Base-by-base conservation (phyloP, 495 filamentous ascomycete genomes). In the Aspergillus wentii region DNA sequence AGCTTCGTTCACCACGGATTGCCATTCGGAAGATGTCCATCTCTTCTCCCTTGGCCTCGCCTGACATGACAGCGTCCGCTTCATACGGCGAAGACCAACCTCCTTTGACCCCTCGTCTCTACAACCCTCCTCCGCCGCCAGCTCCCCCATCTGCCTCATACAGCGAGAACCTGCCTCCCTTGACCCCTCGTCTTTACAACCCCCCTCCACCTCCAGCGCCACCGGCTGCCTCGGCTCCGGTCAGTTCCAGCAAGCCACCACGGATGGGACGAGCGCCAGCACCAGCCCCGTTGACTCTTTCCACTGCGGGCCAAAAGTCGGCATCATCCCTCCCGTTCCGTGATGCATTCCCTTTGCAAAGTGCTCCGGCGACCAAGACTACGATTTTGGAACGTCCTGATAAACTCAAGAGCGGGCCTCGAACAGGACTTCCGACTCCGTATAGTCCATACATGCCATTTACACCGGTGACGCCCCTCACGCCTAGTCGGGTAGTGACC, bases 371-470 rank as follows among this genome's bases (percentile, higher is more conserved):
- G 5, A 88, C 84, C 36, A 90, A 88, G 65, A 85, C 85, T 11
- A 89, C 86, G 0, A 79, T 87, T 5, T 69, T 90, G 14, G 88
- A 91, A 44, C 71, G 86, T 3, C 72, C 75, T 4, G 52, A 54
- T 0, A 75, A 83, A 23, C 56, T 68, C 16, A 68, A 68, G 3
- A 66, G 64, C 8, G 76, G 69, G n/a, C 86, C 86, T 1, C 74
- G 77, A 48, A 88, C 85, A 0, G 88, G 84, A 4, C 76, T 85
- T 27, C 80, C 88, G 22, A 82, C 78, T 6, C 90, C 90, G 5
- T 95, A 96, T 59, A 83, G 78, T 38, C 86, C 90, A 4, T 96
- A 96, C 53, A 92, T 94, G 74, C 90, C 90, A 0, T 91, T 85
- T 53, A 87, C 84, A 2, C 89, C 90, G 0, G 71, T 94, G 6